Evolutionary conservation across 2,329 filamentous ascomycete species (phyloP).

Genomic region (Phoma sp.): DNA sequence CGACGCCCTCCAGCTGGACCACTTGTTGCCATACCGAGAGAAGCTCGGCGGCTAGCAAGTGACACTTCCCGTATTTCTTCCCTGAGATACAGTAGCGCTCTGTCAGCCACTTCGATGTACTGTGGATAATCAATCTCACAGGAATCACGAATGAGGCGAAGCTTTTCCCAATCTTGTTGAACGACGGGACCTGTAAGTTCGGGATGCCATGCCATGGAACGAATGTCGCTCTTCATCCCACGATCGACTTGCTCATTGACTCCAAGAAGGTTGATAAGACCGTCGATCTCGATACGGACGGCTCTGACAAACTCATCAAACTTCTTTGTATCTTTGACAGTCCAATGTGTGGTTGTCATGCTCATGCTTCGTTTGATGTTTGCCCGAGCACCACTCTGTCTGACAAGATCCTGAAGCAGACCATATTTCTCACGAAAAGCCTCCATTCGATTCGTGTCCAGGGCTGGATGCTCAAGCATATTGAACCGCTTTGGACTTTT

Average conservation of each 20-base stretch:
- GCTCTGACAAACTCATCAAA: constrained; percentile 51
- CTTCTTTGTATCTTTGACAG: constrained; percentile 48
- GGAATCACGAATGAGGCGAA: constrained; percentile 53
- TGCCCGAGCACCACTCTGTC: constrained; percentile 40
- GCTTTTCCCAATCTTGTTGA: constrained; percentile 48
- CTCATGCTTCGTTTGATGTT: constrained; percentile 43
- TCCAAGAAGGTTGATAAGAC: constrained; percentile 51
- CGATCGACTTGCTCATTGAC: constrained; percentile 53
- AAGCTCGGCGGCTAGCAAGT: constrained; percentile 27
- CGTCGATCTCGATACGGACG: constrained; percentile 52
- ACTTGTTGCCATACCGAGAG: constrained; percentile 12
- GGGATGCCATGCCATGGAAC: constrained; percentile 56
- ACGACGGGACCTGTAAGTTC: constrained; percentile 46
- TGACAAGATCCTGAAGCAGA: constrained; percentile 49
- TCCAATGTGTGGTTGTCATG: constrained; percentile 49
- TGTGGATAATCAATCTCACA: constrained; percentile 53
- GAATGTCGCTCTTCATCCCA: constrained; percentile 53
- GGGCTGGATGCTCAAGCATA: constrained; percentile 46
- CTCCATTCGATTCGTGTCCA: constrained; percentile 54
- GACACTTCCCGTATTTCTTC: constrained; percentile 39
- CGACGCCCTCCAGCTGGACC: constrained; percentile 22
- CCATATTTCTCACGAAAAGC: constrained; percentile 54
- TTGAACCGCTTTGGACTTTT: constrained; percentile 52
- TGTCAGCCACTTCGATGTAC: constrained; percentile 51
- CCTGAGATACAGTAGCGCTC: constrained; percentile 52